Evolutionary conservation across 2,329 filamentous ascomycete genomes (phyloP).

Genomic region (Cladosporium sp.): DNA sequence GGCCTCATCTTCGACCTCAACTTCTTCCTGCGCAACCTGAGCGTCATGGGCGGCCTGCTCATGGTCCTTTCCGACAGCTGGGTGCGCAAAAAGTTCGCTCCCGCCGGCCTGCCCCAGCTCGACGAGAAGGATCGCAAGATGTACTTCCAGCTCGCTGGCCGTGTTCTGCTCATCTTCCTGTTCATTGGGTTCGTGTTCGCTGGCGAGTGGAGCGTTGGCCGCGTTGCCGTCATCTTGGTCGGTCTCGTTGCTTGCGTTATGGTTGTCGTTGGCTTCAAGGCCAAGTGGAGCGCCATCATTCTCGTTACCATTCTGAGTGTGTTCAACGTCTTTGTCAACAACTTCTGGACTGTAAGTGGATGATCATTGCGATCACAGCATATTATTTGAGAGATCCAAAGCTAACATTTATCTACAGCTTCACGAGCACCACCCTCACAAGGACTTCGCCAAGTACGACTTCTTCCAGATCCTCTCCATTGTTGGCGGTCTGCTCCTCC

Average conservation of each 20-base stretch:
- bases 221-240: constrained; percentile 79
- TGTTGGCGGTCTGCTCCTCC: constrained; percentile 89
- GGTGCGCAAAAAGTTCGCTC: constrained; percentile 96
- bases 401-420: constrained; percentile 58
- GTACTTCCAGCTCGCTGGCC: constrained; percentile 98
- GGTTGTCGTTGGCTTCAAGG: constrained; percentile 99
- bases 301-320: constrained; percentile 92
- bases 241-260: constrained; percentile 93
- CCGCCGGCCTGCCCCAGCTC: constrained; percentile 87
- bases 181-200: constrained; percentile 97
- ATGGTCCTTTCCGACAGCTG: constrained; percentile 99
- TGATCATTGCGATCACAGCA: neutral
- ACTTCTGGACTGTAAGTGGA: constrained; percentile 94
- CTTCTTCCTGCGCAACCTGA: constrained; percentile 99
- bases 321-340: constrained; percentile 97
- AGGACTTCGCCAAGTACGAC: constrained; percentile 99
- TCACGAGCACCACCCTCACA: constrained; percentile 96
- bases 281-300: constrained; percentile 96
- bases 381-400: constrained; percentile 24
- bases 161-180: constrained; percentile 94
- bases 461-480: constrained; percentile 99
- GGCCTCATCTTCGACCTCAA: constrained; percentile 98
- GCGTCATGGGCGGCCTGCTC: constrained; percentile 92
- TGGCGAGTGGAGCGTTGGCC: constrained; percentile 87
- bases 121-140: constrained; percentile 99